Evolutionary conservation across 306 rosid genomes (phyloP).

Genomic region (Inga leiocalycina): DNA sequence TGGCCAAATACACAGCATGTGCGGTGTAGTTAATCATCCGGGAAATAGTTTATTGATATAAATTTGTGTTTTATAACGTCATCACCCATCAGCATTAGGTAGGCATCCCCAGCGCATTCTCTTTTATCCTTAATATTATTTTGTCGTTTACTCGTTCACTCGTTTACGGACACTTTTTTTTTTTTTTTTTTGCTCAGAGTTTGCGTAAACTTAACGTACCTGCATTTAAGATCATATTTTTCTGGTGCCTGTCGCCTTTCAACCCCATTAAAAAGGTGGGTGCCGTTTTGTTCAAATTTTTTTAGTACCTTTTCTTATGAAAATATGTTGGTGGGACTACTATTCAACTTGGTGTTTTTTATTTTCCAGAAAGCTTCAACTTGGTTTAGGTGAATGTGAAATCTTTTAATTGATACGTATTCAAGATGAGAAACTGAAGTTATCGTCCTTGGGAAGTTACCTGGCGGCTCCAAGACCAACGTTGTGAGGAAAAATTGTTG

Average conservation of each 20-base stretch:
- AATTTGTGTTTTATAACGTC: background rate
- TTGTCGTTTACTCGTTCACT: too few species aligned
- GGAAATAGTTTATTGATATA: background rate
- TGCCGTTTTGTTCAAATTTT: too few species aligned
- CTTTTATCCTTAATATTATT: background rate
- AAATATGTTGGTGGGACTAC: background rate
- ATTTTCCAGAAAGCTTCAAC: background rate
- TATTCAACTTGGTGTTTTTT: background rate
- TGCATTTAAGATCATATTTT: background rate
- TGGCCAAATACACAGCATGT: background rate
- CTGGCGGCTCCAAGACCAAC: slow-evolving; percentile 63
- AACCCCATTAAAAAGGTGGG: background rate
- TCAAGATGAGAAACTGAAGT: background rate
- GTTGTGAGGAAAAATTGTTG: slow-evolving; percentile 58
- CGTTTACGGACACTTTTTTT: too few species aligned
- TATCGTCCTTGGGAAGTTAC: background rate
- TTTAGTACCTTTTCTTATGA: background rate
- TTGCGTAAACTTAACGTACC: background rate
- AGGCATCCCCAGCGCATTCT: background rate
- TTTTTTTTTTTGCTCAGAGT: background rate
- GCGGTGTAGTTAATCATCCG: background rate
- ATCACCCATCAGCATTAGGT: background rate
- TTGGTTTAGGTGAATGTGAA: background rate
- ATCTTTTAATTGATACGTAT: background rate
- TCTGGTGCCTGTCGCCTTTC: background rate